A percentile compares a stretch with the other conserved stretches of the same genome.
Conservation (phyloP, 1,284 basidiomycete genomes). For the Melampsora americana region DNA sequence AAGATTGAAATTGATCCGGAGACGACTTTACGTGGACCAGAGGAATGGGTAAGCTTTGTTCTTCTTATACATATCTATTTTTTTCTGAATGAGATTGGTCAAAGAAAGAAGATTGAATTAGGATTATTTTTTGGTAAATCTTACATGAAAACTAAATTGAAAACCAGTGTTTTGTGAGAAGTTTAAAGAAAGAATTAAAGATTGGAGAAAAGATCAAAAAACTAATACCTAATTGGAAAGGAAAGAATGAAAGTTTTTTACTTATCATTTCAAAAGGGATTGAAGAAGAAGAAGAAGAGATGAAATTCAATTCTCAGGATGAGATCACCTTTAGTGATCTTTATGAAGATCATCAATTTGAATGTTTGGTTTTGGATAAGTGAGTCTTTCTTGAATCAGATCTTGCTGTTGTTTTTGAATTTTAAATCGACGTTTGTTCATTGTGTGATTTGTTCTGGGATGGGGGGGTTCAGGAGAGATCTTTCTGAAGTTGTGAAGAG, state of each 20-base stretch:
- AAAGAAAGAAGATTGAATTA: too few species aligned
- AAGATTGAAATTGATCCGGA: background rate
- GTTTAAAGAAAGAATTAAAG: background rate
- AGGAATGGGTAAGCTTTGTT: slow-evolving; percentile 11
- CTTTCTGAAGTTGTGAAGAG: slow-evolving; percentile 7
- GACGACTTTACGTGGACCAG: slow-evolving; percentile 6
- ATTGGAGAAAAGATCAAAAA: background rate
- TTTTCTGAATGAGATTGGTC: too few species aligned
- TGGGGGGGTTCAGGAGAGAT: background rate
- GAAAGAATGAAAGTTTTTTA: slow-evolving; percentile 5
- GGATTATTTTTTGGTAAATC: too few species aligned
- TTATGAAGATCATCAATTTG: slow-evolving; percentile 1
- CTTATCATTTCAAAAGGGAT: background rate
- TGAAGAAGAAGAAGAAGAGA: too few species aligned
- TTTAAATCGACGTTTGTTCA: background rate
- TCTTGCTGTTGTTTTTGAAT: background rate
- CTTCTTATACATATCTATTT: too few species aligned
- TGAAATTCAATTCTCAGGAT: background rate
- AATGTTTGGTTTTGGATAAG: slow-evolving; percentile 24
- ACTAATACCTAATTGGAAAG: slow-evolving; percentile 14
- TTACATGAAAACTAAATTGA: too few species aligned
- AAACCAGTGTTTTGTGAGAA: slow-evolving; percentile 11
- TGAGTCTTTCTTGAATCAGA: background rate
- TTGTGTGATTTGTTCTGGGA: too few species aligned
- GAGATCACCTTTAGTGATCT: background rate